These are phyloP conservation scores for Candida sanyiensis DNA, from an alignment of 805 yeast species.

Conservation along the genomic window DNA sequence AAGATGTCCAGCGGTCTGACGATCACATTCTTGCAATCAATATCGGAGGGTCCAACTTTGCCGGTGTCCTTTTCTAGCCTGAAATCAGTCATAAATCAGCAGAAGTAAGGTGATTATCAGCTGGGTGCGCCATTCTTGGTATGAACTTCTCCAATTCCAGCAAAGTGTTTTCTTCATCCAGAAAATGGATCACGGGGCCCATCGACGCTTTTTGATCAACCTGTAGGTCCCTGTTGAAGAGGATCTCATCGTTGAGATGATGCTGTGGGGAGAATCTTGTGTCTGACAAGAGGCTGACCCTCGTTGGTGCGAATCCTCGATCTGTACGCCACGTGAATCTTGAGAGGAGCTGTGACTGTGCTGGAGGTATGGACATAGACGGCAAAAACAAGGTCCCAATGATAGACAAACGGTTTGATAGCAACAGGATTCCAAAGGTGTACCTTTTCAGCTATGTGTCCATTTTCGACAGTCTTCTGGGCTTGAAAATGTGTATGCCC, in stretches of 20 bases:
- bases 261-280: constrained; percentile 4
- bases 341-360: not conserved
- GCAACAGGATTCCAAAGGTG: too few species aligned
- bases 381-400: too few species aligned
- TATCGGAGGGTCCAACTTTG: not conserved
- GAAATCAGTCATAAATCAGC: constrained; percentile 10
- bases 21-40: constrained; percentile 1
- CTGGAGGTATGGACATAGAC: constrained; percentile 1
- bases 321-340: constrained; percentile 5
- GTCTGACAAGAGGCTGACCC: constrained; percentile 4
- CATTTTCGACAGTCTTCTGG: too few species aligned
- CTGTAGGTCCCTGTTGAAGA: constrained; percentile 10
- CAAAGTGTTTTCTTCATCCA: constrained; percentile 9
- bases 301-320: not conserved
- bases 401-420: too few species aligned
- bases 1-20: constrained; percentile 6
- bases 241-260: constrained; percentile 12
- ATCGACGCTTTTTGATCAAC: constrained; percentile 9
- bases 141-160: constrained; percentile 4
- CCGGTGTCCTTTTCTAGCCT: not conserved
- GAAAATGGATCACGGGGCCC: constrained; percentile 10
- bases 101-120: constrained; percentile 1
- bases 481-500: too few species aligned
- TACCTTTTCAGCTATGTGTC: too few species aligned
- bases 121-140: not conserved